Base-by-base conservation (phyloP, 108 stramenopile species). In the Pseudonitzschia delicatissima region DNA sequence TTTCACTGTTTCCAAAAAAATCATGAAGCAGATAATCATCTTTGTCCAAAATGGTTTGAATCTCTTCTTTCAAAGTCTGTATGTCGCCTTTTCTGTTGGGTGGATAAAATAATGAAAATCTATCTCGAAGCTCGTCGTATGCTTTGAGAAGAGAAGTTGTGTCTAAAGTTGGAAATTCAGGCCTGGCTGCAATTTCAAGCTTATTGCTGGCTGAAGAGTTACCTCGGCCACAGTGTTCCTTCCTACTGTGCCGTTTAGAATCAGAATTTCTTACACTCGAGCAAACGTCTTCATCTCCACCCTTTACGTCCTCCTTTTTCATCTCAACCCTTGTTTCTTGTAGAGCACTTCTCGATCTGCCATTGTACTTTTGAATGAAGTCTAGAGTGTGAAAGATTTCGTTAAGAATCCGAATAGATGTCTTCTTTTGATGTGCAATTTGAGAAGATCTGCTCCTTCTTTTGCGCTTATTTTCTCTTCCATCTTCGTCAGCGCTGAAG, bases 301-400 rank as follows among this genome's bases (percentile, higher is more conserved):
- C 18, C 0, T 64, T 48, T 21, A 25, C 45, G 28, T 20, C 32
- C 18, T 32, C 17, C 25, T 13, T 4, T 2, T 20, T 3, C 18
- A 12, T 64, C 6, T 2, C 44, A 28, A 29, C 1, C 26, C 12
- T 13, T 35, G 17, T 37, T 42, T n/a, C n/a, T n/a, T n/a, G n/a
- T n/a, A n/a, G n/a, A n/a, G n/a, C n/a, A n/a, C 18, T 0, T n/a
- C 26, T 39, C 17, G 18, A 26, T 20, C 34, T 47, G 17, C n/a
- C 18, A 47, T 66, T 66, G 48, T 66, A 66, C 18, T 66, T 34
- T 20, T 66, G 51, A 47, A 66, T 66, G 51, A 66, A 66, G 9
- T 35, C 13, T 23, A 66, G 66, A 20, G 66, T 37, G 34, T 66
- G 51, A 18, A 49, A 13, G 32, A 66, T 53, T 49, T 66, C 51